A percentile compares a stretch with the other conserved stretches of the same genome.
phyloP scores from a whole-genome alignment of 2,329 filamentous ascomycete species.

The Penicillium aurantiogriseum region DNA sequence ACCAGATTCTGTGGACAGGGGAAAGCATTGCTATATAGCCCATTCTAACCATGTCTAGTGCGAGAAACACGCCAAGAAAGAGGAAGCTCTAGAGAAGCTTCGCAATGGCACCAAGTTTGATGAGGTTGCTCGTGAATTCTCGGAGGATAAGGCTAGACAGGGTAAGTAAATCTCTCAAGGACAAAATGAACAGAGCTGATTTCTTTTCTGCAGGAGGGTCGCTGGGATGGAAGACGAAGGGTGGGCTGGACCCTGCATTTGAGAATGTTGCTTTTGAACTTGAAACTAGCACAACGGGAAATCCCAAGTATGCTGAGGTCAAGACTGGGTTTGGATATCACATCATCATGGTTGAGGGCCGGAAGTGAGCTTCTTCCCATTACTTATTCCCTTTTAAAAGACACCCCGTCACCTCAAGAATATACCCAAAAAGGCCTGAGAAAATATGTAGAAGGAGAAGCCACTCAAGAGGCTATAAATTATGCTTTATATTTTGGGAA shows the following conservation, averaged over 20 bases:
- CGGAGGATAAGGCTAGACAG: conserved; percentile 64
- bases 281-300: conserved; percentile 60
- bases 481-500: neutral
- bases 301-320: conserved; percentile 60
- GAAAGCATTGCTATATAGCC: neutral
- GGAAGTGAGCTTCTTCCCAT: conserved; percentile 46
- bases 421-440: neutral
- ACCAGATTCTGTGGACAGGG: neutral
- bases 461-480: neutral
- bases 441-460: conserved; percentile 6
- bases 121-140: conserved; percentile 63
- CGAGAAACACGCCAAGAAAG: conserved; percentile 64
- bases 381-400: neutral
- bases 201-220: conserved; percentile 51
- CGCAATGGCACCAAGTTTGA: conserved; percentile 62
- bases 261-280: conserved; percentile 63
- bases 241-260: conserved; percentile 57
- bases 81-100: conserved; percentile 62
- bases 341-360: conserved; percentile 66
- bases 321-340: conserved; percentile 67
- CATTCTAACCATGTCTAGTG: conserved; percentile 40
- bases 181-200: neutral
- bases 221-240: conserved; percentile 62
- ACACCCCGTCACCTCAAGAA: neutral
- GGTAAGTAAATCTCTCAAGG: conserved; percentile 33